phyloP scores from a whole-genome alignment of 1,284 basidiomycete genomes.

The Malassezia cuniculi region DNA sequence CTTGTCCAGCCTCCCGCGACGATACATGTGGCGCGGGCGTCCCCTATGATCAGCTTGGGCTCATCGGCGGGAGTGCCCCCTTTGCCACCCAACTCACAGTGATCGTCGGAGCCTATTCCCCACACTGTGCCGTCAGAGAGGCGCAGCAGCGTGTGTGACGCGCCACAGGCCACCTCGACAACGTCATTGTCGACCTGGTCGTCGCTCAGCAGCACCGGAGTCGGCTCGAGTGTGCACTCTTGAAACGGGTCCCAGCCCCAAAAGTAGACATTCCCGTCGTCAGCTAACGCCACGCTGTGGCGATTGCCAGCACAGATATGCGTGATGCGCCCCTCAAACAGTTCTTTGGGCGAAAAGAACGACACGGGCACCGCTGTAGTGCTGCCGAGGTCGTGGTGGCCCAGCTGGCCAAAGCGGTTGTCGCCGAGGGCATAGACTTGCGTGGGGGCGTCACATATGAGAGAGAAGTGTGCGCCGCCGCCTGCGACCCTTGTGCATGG shows the following conservation, averaged over 20 bases:
- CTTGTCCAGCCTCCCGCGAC: no score
- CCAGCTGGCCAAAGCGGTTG: constrained; percentile 7
- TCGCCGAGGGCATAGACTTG: constrained; percentile 4
- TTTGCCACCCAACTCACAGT: not conserved
- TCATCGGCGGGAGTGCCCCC: no score
- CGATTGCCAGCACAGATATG: constrained; percentile 1
- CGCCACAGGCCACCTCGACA: not conserved
- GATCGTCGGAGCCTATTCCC: not conserved
- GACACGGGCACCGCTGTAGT: not conserved
- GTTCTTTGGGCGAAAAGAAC: constrained; percentile 2
- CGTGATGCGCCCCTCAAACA: not conserved
- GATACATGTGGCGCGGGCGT: no score
- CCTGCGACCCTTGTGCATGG: no score
- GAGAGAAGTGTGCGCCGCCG: no score
- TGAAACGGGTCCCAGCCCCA: no score
- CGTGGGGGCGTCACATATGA: no score
- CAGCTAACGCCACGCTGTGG: not conserved
- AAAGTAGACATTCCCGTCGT: constrained; percentile 2
- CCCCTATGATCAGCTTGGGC: no score
- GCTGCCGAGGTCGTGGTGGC: no score
- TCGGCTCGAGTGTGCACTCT: not conserved
- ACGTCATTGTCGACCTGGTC: not conserved
- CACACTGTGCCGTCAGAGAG: not conserved
- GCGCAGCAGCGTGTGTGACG: not conserved
- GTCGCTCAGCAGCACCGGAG: not conserved